Percentiles rank a stretch among this genome's conserved stretches.
phyloP scores from a whole-genome alignment of 2,329 filamentous ascomycete species.

The Ascochyta pisi region DNA sequence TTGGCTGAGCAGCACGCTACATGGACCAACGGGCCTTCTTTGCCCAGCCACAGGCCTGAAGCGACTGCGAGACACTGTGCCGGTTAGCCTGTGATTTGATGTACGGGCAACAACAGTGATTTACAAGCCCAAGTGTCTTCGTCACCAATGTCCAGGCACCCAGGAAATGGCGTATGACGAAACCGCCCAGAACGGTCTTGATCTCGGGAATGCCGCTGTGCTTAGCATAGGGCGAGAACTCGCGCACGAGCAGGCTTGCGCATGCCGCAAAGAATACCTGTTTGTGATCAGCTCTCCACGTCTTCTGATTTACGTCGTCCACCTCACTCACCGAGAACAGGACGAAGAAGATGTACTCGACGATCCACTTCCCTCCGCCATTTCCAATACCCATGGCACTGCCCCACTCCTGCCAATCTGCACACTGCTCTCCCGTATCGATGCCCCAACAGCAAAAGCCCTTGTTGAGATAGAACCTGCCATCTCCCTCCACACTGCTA shows the following conservation, averaged over 20 bases:
- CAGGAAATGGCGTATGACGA: conserved; percentile 87
- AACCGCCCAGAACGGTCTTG: conserved; percentile 93
- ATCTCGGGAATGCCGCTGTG: conserved; percentile 98
- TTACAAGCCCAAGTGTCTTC: conserved; percentile 86
- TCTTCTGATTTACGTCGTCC: neutral
- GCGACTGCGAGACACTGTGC: conserved; percentile 84
- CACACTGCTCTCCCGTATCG: conserved; percentile 75
- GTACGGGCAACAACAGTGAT: conserved; percentile 26
- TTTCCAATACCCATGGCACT: conserved; percentile 72
- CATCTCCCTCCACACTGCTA: conserved; percentile 75
- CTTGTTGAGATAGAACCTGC: conserved; percentile 88
- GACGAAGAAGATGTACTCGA: conserved; percentile 88
- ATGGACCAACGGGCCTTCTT: conserved; percentile 94
- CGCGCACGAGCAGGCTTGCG: conserved; percentile 80
- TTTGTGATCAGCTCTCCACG: conserved; percentile 27
- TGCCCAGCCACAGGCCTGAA: conserved; percentile 95
- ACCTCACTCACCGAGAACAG: conserved; percentile 73
- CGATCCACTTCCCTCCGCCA: conserved; percentile 74
- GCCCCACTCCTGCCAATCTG: conserved; percentile 88
- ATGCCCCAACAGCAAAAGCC: conserved; percentile 94
- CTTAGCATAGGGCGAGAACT: conserved; percentile 86
- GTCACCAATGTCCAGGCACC: conserved; percentile 87
- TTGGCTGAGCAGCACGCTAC: conserved; percentile 97
- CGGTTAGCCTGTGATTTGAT: conserved; percentile 23
- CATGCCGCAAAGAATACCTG: conserved; percentile 78